Evolutionary conservation across 805 yeast species (phyloP).

Genomic region (Saccharomycopsis capsularis): DNA sequence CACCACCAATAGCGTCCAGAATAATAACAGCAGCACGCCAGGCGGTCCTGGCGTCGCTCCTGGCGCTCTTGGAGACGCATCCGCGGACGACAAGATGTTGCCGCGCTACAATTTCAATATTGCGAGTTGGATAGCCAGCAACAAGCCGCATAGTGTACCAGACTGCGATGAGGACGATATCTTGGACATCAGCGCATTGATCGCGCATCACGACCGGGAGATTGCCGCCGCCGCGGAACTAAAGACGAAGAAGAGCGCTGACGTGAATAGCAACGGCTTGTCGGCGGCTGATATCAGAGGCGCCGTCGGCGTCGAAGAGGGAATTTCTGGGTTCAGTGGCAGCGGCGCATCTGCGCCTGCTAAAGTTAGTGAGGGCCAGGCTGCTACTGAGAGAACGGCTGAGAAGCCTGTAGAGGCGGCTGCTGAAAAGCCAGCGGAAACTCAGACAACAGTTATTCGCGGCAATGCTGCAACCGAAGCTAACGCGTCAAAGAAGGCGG

Average conservation of each 20-base stretch:
- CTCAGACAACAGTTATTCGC: neutral
- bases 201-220: constrained; percentile 19
- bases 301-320: constrained; percentile 34
- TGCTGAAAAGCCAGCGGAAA: neutral
- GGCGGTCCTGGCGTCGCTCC: constrained; percentile 25
- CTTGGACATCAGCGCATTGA: constrained; percentile 30
- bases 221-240: constrained; percentile 28
- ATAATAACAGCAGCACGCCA: constrained; percentile 20
- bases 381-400: neutral
- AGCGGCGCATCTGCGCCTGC: constrained; percentile 4
- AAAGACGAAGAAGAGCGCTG: constrained; percentile 17
- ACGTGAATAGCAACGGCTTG: constrained; percentile 24
- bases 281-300: constrained; percentile 36
- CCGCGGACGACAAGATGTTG: neutral
- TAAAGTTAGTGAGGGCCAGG: constrained; percentile 24
- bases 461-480: neutral
- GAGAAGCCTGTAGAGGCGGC: neutral
- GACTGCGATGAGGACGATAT: constrained; percentile 29
- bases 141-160: constrained; percentile 14
- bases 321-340: constrained; percentile 20
- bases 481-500: neutral
- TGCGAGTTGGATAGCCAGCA: constrained; percentile 29
- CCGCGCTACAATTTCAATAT: constrained; percentile 29
- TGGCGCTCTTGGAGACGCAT: neutral
- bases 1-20: too few species aligned